These are phyloP conservation scores for Pharnaceum exiguum DNA, from an alignment of 148 eudicot species.

Conservation along the genomic window DNA sequence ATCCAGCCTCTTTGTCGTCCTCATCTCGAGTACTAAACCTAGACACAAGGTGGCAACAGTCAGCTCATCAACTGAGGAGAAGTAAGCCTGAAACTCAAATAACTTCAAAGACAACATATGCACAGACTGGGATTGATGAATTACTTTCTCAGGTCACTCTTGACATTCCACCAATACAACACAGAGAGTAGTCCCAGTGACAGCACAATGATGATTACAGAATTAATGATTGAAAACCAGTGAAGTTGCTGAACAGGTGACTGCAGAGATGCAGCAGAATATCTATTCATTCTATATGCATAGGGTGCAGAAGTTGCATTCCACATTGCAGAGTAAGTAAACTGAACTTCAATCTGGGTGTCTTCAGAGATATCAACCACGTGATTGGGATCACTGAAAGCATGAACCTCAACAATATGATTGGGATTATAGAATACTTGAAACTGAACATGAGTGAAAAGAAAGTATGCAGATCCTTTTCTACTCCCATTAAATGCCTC, in stretches of 20 bases:
- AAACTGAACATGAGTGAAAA: constrained; percentile 71
- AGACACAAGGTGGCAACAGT: constrained; percentile 13
- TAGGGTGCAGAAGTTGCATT: constrained; percentile 44
- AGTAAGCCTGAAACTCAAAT: not conserved
- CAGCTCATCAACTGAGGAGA: not conserved
- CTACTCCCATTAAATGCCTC: constrained; percentile 22
- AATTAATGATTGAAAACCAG: constrained; percentile 68
- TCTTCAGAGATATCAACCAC: constrained; percentile 64
- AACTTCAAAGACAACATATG: constrained; percentile 4
- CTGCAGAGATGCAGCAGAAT: constrained; percentile 45
- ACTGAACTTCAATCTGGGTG: constrained; percentile 39
- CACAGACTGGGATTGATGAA: constrained; percentile 10
- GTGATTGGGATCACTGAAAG: constrained; percentile 72
- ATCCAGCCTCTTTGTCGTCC: constrained; percentile 68
- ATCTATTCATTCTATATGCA: constrained; percentile 57
- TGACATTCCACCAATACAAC: constrained; percentile 55
- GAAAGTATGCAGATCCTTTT: constrained; percentile 46
- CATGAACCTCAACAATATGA: constrained; percentile 64
- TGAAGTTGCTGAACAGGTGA: constrained; percentile 47
- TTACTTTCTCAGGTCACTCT: constrained; percentile 73
- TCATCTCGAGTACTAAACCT: constrained; percentile 28
- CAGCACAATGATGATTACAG: constrained; percentile 50
- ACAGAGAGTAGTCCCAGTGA: constrained; percentile 49
- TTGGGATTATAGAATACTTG: constrained; percentile 51
- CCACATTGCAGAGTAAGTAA: constrained; percentile 68